Conservation (phyloP, 352 stramenopile genomes). For the Phytophthora pisi region DNA sequence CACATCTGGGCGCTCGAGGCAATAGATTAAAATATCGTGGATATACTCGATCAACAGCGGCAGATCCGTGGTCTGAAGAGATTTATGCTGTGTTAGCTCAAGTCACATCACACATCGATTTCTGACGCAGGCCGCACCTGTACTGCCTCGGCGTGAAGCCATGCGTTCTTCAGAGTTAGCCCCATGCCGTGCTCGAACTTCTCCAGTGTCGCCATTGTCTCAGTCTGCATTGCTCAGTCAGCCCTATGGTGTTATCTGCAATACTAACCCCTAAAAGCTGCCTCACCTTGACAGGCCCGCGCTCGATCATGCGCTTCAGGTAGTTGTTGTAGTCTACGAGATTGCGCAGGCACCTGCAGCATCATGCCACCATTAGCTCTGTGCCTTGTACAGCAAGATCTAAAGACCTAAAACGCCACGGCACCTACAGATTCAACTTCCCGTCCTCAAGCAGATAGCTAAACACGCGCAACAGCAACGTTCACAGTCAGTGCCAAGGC, state of each 20-base stretch:
- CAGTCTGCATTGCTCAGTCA: slow-evolving; percentile 3
- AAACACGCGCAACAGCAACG: background rate
- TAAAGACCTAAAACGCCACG: background rate
- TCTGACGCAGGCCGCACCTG: slow-evolving; percentile 42
- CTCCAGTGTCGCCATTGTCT: slow-evolving; percentile 73
- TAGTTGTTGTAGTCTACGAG: slow-evolving; percentile 86
- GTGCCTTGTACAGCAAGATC: background rate
- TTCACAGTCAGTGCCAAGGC: background rate
- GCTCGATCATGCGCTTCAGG: slow-evolving; percentile 68
- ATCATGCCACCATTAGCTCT: background rate
- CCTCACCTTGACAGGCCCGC: slow-evolving; percentile 65
- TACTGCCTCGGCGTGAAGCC: slow-evolving; percentile 89
- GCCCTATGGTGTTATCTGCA: background rate
- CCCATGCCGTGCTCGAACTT: slow-evolving; percentile 92
- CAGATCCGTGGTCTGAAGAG: slow-evolving; percentile 83
- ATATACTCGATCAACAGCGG: slow-evolving; percentile 91
- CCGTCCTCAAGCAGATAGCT: slow-evolving; percentile 91
- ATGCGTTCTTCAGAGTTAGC: slow-evolving; percentile 89
- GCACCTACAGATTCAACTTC: slow-evolving; percentile 89
- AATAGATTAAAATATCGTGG: slow-evolving; percentile 83
- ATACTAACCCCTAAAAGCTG: background rate
- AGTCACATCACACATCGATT: background rate
- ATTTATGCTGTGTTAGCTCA: background rate
- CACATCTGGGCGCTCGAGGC: slow-evolving; percentile 71
- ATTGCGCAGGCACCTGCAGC: slow-evolving; percentile 72